A percentile compares a stretch with the other conserved stretches of the same genome.
phyloP scores from a whole-genome alignment of 2,329 filamentous ascomycete genomes.

The Epicoccum nigrum region DNA sequence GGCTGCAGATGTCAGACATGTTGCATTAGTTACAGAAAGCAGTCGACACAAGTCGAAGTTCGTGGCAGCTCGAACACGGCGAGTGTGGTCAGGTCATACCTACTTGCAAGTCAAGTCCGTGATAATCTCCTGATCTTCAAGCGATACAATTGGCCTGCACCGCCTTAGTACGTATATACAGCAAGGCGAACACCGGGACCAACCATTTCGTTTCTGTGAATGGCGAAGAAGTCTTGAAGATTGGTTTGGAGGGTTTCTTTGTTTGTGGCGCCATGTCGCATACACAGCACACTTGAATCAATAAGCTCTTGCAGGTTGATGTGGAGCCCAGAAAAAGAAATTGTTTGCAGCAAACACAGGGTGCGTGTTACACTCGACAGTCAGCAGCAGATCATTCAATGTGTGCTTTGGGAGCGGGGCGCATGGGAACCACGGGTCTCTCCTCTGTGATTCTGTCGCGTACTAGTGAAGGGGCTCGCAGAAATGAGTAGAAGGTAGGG shows the following conservation, averaged over 20 bases:
- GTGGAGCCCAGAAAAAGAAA: no score
- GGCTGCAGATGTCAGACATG: conserved; percentile 52
- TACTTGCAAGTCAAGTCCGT: conserved; percentile 72
- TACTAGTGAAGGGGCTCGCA: no score
- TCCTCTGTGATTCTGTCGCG: no score
- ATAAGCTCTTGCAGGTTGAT: neutral
- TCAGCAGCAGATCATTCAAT: neutral
- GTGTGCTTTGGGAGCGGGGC: neutral
- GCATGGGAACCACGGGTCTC: neutral
- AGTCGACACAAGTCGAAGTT: no score
- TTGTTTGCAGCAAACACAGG: neutral
- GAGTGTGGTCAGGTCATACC: conserved; percentile 25
- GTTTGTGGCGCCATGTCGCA: conserved; percentile 30
- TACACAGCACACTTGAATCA: no score
- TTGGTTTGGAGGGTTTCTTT: conserved; percentile 53
- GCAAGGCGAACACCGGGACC: conserved; percentile 14
- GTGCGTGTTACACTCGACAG: neutral
- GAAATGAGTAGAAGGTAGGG: no score
- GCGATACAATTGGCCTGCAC: conserved; percentile 65
- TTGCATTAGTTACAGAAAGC: no score
- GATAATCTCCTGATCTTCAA: conserved; percentile 67
- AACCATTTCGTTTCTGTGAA: conserved; percentile 68
- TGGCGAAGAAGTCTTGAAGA: conserved; percentile 70
- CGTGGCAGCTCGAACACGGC: neutral
- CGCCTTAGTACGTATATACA: conserved; percentile 14